Base-by-base conservation (phyloP, 306 rosid species). In the Begonia loranthoides region DNA sequence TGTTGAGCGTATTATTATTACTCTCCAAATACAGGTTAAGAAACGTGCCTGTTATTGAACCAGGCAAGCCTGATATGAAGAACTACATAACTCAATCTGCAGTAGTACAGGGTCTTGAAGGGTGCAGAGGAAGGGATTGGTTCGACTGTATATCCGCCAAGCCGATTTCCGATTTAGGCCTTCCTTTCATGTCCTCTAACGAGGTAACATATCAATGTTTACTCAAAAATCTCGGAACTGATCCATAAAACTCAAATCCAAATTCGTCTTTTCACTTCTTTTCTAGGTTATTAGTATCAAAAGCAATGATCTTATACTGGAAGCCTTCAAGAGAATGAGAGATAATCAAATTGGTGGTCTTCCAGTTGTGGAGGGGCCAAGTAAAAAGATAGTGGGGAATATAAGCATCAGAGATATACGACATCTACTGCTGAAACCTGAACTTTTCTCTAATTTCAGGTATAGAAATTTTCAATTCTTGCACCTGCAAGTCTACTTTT, bases 1-100 rank as follows among this genome's bases (percentile, higher is more conserved):
- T 90, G 95, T 51, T 90, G 80, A 74, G 81, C 11, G 94, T 90
- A 45, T 51, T 90, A 65, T 73, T 90, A 54, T 83, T 90, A 58
- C 95, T 85, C 49, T 90, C 97, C 50, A 82, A 90, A 69, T 85
- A 85, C 67, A 74, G 97, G 73, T 63, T 85, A 75, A 78, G 95
- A 74, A 90, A 78, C 57, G 94, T 90, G 53, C 95, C 97, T 17
- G 81, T 90, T 40, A 70, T 85, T 39, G 92, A 90, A 74, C 66
- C 85, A 22, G 94, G 87, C 22, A 59, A 76, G 60, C 74, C 83
- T 1, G 84, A 71, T 50, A 67, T 90, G 55, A 62, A 64, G 68
- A 85, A 90, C 73, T 90, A 71, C 78, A 72, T 90, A 56, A 90
- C 97, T 65, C 97, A 85, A 63, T 79, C 95, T 17, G 97, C 92